Evolutionary conservation across 78 protist genomes (phyloP), one percentile per base, ranked within the genome.

Genomic region (Chrysochromulina tobinii): DNA sequence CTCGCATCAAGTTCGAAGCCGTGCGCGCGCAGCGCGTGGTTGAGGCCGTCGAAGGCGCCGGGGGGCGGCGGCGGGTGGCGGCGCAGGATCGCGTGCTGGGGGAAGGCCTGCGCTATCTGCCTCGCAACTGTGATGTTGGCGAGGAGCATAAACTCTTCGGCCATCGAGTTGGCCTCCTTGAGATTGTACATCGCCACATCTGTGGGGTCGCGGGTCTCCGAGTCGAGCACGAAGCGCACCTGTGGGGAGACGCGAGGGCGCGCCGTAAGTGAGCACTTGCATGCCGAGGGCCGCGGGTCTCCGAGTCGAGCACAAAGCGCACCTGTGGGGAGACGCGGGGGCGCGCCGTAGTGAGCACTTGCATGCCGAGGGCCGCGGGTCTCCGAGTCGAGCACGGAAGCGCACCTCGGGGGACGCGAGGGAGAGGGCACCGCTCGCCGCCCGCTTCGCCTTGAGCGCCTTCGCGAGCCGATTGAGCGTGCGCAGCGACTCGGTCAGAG

Each of bases 101-200:
- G 88, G 88, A 55, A 83, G 55, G 59, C 55, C 12, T 1, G 27
- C 7, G 20, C 21, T 48, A 27, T 73, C 55, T 38, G 23, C 18
- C 23, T 23, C 11, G 98, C 99, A 18, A 97, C 99, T 11, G 93
- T 38, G 20, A 61, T 81, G 91, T 98, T 98, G 21, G 99, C 99
- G n/a, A 98, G 93, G 6, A 98, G 94, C 99, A 98, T 98, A 69
- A 94, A 98, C 84, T 98, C 99, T 27, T 96, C 99, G 0, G 97
- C 97, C 69, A 98, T 48, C 48, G 64, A 81, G 87, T 96, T 96
- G 38, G 84, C 61, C 51, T 92, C 81, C 77, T 83, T 91, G 81
- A 21, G 67, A 53, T 59, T 0, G 72, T 61, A 92, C 54, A 88
- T 66, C 25, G n/a, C 81, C 25, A 66, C 81, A 59, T 88, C 90